These are phyloP conservation scores for Paramarasmius palmivorus DNA, from an alignment of 1,284 basidiomycete genomes.

Conservation along the genomic window DNA sequence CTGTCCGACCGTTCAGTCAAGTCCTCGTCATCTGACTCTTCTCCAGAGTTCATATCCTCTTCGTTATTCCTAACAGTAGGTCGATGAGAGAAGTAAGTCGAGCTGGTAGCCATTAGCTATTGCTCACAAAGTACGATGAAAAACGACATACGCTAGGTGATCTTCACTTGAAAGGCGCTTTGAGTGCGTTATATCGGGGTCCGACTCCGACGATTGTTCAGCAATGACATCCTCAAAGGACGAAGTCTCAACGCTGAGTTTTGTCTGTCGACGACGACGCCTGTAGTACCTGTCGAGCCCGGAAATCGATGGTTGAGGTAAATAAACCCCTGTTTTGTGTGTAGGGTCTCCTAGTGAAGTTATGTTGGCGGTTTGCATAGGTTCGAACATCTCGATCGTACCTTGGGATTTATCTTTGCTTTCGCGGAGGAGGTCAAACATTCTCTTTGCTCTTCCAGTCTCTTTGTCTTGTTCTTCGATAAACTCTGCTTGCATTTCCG, in stretches of 20 bases:
- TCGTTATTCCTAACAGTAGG: constrained; percentile 34
- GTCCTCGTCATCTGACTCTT: constrained; percentile 78
- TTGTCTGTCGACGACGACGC: not conserved
- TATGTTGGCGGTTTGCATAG: constrained; percentile 6
- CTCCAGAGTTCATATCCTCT: constrained; percentile 60
- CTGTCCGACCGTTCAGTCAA: constrained; percentile 58
- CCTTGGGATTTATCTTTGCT: constrained; percentile 9
- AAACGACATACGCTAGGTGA: constrained; percentile 55
- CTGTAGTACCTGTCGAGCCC: constrained; percentile 11
- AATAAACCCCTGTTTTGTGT: constrained; percentile 51
- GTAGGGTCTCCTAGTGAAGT: constrained; percentile 29
- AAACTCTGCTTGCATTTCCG: constrained; percentile 63
- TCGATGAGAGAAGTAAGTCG: not conserved
- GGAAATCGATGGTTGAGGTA: constrained; percentile 54
- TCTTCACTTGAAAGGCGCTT: constrained; percentile 42
- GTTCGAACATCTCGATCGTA: constrained; percentile 8
- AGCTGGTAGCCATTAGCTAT: not conserved
- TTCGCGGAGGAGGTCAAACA: constrained; percentile 43
- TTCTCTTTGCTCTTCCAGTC: constrained; percentile 63
- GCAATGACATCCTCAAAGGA: not conserved
- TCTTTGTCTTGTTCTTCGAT: constrained; percentile 68
- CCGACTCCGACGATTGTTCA: constrained; percentile 57
- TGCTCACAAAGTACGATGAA: not conserved
- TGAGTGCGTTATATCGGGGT: constrained; percentile 59
- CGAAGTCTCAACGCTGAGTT: not conserved